Percentiles rank a stretch among this genome's conserved stretches.
phyloP scores from a whole-genome alignment of 768 basidiomycete genomes.

The Leccinum barrowsii region DNA sequence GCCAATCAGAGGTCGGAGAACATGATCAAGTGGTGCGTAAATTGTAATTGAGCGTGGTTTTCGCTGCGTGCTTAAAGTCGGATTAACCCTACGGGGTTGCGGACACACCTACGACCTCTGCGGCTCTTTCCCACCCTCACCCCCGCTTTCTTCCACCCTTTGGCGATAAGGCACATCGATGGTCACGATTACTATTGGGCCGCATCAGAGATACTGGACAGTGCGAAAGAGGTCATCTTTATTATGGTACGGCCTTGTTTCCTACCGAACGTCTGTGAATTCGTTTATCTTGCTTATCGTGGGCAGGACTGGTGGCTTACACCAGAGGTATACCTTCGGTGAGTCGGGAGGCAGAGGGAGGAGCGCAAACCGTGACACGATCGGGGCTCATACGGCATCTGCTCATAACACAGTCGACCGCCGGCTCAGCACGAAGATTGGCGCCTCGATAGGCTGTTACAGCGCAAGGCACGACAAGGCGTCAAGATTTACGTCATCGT shows the following conservation, averaged over 20 bases:
- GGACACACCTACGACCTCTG: not conserved
- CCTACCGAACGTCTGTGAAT: not conserved
- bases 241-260: slow-evolving; percentile 60
- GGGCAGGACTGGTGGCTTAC: slow-evolving; percentile 88
- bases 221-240: slow-evolving; percentile 79
- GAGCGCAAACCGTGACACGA: not conserved
- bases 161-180: slow-evolving; percentile 67
- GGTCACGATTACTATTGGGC: slow-evolving; percentile 99
- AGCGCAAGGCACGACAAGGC: slow-evolving; percentile 87
- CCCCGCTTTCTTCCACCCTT: not conserved
- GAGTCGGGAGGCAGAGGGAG: not conserved
- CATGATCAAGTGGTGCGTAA: slow-evolving; percentile 72
- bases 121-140: not conserved
- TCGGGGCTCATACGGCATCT: slow-evolving; percentile 4
- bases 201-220: slow-evolving; percentile 83
- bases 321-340: slow-evolving; percentile 83
- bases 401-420: slow-evolving; percentile 49
- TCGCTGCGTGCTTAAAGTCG: not conserved
- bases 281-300: not conserved
- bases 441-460: slow-evolving; percentile 80
- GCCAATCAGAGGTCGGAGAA: slow-evolving; percentile 68
- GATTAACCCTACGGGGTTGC: too few species aligned
- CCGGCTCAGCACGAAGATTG: slow-evolving; percentile 82
- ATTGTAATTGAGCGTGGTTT: not conserved
- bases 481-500: slow-evolving; percentile 90